A percentile compares a stretch with the other conserved stretches of the same genome.
These are phyloP conservation scores for Fusarium xylarioides DNA, from an alignment of 2,329 filamentous ascomycete species.

Conservation along the genomic window DNA sequence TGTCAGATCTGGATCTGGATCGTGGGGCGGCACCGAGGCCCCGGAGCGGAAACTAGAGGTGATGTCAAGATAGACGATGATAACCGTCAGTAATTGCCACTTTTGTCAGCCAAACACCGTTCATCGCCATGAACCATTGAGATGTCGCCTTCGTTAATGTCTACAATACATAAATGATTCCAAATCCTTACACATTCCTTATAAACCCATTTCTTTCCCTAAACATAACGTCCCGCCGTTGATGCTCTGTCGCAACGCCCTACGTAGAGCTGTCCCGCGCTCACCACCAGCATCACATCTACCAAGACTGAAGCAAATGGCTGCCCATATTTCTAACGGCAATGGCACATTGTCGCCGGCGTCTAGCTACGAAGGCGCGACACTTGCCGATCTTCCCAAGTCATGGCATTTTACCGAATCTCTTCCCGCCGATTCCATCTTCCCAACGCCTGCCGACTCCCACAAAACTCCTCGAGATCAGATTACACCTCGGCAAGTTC, in stretches of 20 bases:
- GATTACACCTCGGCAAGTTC: slow-evolving; percentile 84
- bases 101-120: slow-evolving; percentile 29
- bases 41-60: slow-evolving; percentile 15
- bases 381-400: slow-evolving; percentile 67
- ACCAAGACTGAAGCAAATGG: slow-evolving; percentile 44
- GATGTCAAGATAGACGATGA: slow-evolving; percentile 36
- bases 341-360: slow-evolving; percentile 37
- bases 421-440: slow-evolving; percentile 79
- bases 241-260: slow-evolving; percentile 49
- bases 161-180: slow-evolving; percentile 4
- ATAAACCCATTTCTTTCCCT: not conserved
- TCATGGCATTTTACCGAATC: slow-evolving; percentile 72
- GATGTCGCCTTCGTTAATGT: not conserved
- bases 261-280: slow-evolving; percentile 46
- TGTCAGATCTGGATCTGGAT: slow-evolving; percentile 1
- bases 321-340: slow-evolving; percentile 47
- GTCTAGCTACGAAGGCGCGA: slow-evolving; percentile 43
- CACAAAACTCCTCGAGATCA: slow-evolving; percentile 81
- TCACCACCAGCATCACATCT: slow-evolving; percentile 33
- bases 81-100: slow-evolving; percentile 30
- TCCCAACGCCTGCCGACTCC: slow-evolving; percentile 82
- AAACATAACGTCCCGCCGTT: slow-evolving; percentile 31
- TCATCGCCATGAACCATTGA: slow-evolving; percentile 1
- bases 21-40: slow-evolving; percentile 19
- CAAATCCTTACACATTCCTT: slow-evolving; percentile 10